phyloP scores from a whole-genome alignment of 345 rosid genomes.

The Raphanus raphanistrum region DNA sequence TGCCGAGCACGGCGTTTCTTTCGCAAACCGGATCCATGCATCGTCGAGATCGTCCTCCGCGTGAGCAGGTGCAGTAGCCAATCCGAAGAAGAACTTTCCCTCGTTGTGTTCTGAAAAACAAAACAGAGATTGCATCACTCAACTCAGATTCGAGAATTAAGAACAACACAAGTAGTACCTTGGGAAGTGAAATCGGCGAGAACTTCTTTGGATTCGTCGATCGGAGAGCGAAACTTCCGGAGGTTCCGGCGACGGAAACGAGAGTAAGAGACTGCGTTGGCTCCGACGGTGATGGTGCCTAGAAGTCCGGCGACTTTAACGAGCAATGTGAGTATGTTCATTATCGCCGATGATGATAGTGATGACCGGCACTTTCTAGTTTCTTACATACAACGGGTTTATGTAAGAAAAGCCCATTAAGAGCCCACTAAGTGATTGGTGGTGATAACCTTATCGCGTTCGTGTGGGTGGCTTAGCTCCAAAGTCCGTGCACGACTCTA shows the following conservation, averaged over 20 bases:
- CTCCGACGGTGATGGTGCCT: constrained; percentile 62
- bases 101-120: constrained; percentile 35
- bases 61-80: constrained; percentile 97
- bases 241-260: constrained; percentile 65
- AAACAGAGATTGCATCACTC: not conserved
- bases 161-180: constrained; percentile 1
- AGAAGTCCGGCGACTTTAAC: constrained; percentile 67
- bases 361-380: not conserved
- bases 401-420: constrained; percentile 26
- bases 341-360: constrained; percentile 4
- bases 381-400: not conserved
- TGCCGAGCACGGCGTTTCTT: constrained; percentile 48
- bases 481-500: constrained; percentile 25
- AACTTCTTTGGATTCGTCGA: constrained; percentile 67
- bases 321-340: constrained; percentile 53
- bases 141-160: not conserved
- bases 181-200: constrained; percentile 67
- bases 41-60: constrained; percentile 89
- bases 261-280: constrained; percentile 71
- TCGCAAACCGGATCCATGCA: constrained; percentile 95
- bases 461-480: constrained; percentile 23
- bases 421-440: constrained; percentile 31
- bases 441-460: constrained; percentile 29
- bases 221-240: constrained; percentile 59
- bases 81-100: constrained; percentile 78